phyloP scores from a whole-genome alignment of 306 rosid genomes.

The Quercus mongolica region DNA sequence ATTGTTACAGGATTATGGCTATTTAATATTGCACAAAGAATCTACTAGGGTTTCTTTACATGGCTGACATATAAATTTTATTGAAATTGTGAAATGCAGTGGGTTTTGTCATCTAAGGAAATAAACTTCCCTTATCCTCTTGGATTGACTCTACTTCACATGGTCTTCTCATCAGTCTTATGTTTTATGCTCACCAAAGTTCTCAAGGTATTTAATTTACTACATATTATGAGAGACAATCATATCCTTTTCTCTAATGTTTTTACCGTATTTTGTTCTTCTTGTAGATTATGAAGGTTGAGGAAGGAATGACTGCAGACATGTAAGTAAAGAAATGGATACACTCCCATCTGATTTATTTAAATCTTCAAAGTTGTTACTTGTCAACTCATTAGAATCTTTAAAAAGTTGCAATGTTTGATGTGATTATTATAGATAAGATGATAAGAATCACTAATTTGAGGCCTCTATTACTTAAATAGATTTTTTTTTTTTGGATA shows the following conservation, averaged over 20 bases:
- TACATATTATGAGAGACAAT: slow-evolving; percentile 3
- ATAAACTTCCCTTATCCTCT: slow-evolving; percentile 97
- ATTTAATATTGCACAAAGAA: neutral
- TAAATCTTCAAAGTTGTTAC: neutral
- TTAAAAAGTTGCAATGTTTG: neutral
- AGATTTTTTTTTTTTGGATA: neutral
- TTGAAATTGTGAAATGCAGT: slow-evolving; percentile 53
- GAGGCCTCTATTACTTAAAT: neutral
- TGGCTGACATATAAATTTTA: slow-evolving; percentile 26
- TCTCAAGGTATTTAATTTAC: slow-evolving; percentile 62
- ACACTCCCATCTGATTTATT: slow-evolving; percentile 1
- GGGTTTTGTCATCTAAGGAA: slow-evolving; percentile 97
- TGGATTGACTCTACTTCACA: slow-evolving; percentile 94
- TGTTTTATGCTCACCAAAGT: slow-evolving; percentile 83
- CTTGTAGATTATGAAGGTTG: slow-evolving; percentile 86
- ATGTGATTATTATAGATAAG: neutral
- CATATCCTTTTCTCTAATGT: slow-evolving; percentile 8
- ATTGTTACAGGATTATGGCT: neutral
- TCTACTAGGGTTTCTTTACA: neutral
- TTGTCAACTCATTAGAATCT: neutral
- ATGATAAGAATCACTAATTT: neutral
- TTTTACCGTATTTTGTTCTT: neutral
- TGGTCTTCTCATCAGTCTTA: slow-evolving; percentile 91
- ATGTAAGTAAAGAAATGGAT: slow-evolving; percentile 54
- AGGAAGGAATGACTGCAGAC: slow-evolving; percentile 94